Conservation (phyloP, 2,329 filamentous ascomycete species). For the Cladorrhinum sp. region DNA sequence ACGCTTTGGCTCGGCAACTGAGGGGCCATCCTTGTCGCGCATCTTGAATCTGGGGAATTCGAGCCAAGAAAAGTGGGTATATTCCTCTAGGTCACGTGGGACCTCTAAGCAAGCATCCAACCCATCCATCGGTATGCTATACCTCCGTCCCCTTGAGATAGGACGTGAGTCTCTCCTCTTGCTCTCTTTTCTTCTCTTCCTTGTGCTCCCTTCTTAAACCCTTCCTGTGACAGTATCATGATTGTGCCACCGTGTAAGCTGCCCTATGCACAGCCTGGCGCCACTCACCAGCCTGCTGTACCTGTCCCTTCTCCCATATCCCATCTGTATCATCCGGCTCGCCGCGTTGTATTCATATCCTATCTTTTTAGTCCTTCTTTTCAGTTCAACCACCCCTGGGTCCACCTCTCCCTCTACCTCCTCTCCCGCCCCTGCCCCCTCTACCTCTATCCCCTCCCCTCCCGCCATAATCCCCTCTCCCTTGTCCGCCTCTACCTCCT, state of each 20-base stretch:
- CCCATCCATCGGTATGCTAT: not conserved
- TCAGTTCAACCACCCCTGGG: not conserved
- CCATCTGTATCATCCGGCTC: not conserved
- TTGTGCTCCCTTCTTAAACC: not conserved
- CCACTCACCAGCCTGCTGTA: not conserved
- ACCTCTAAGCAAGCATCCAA: not conserved
- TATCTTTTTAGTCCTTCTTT: not conserved
- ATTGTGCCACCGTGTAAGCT: not conserved
- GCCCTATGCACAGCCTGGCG: not conserved
- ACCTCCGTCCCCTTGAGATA: not conserved
- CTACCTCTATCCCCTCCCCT: slow-evolving; percentile 50
- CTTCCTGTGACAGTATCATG: not conserved
- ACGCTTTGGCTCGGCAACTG: not conserved
- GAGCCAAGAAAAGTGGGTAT: not conserved
- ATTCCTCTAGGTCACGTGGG: not conserved
- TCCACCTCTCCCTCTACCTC: slow-evolving; percentile 20
- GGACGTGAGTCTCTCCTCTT: not conserved
- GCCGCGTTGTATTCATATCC: not conserved
- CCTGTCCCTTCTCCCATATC: not conserved
- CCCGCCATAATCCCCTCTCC: slow-evolving; percentile 54
- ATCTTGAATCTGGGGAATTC: not conserved
- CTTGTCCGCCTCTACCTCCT: slow-evolving; percentile 62
- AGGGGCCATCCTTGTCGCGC: not conserved
- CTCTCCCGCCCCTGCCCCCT: slow-evolving; percentile 25
- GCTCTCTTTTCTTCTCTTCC: not conserved